These are phyloP conservation scores for Echinosophora koreensis DNA, from an alignment of 306 rosid species.

Conservation along the genomic window DNA sequence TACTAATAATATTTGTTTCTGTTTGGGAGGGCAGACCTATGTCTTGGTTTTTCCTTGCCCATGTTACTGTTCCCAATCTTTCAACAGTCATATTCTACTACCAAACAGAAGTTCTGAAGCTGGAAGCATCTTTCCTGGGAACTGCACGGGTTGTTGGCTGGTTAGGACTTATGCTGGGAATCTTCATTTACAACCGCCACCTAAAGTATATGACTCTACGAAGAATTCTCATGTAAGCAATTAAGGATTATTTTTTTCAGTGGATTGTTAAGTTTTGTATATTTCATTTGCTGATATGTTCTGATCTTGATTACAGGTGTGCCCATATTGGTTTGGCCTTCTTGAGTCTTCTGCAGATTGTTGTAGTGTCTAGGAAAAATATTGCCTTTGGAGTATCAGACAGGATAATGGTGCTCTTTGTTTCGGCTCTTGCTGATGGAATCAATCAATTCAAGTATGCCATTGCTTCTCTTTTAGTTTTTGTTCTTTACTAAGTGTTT, in stretches of 20 bases:
- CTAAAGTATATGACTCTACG: slow-evolving; percentile 76
- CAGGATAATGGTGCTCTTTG: slow-evolving; percentile 69
- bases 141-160: slow-evolving; percentile 78
- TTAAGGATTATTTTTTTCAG: slow-evolving; percentile 16
- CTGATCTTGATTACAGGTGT: slow-evolving; percentile 59
- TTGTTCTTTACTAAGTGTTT: slow-evolving; percentile 4
- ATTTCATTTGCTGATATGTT: slow-evolving; percentile 41
- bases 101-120: slow-evolving; percentile 73
- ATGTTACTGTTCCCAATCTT: slow-evolving; percentile 71
- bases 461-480: slow-evolving; percentile 37
- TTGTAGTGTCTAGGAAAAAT: slow-evolving; percentile 69
- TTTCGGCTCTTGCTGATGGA: slow-evolving; percentile 81
- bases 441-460: slow-evolving; percentile 83
- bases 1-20: slow-evolving; percentile 47
- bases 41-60: slow-evolving; percentile 92
- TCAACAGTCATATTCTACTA: slow-evolving; percentile 83
- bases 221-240: slow-evolving; percentile 77
- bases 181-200: slow-evolving; percentile 66
- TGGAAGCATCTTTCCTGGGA: slow-evolving; percentile 86
- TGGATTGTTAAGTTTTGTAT: slow-evolving; percentile 5
- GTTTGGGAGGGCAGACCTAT: slow-evolving; percentile 69
- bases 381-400: slow-evolving; percentile 69
- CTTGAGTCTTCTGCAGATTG: slow-evolving; percentile 66
- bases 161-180: slow-evolving; percentile 88
- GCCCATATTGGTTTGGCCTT: slow-evolving; percentile 72